A percentile compares a stretch with the other conserved stretches of the same genome.
These are phyloP conservation scores for Cryphonectria naterciae DNA, from an alignment of 2,329 filamentous ascomycete species.

Conservation along the genomic window DNA sequence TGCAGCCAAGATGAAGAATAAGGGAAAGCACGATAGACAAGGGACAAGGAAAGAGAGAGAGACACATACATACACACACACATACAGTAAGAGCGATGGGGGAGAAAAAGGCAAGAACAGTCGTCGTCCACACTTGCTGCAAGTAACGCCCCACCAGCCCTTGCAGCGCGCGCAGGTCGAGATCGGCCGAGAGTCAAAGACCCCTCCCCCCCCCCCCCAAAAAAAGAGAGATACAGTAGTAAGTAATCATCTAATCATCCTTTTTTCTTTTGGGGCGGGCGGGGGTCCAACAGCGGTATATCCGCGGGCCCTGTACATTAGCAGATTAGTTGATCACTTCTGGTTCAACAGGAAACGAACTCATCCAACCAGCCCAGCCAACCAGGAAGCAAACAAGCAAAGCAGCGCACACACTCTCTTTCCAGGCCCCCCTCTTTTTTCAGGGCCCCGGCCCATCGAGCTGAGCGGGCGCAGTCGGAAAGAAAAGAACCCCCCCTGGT, in stretches of 20 bases:
- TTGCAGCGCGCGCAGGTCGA: not conserved
- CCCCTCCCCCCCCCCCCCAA: not conserved
- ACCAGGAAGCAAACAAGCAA: not conserved
- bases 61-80: not conserved
- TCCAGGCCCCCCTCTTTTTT: not conserved
- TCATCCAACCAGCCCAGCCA: not conserved
- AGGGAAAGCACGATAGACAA: not conserved
- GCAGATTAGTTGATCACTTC: slow-evolving; percentile 12
- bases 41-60: not conserved
- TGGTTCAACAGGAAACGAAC: slow-evolving; percentile 26
- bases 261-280: not conserved
- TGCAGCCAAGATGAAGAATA: not conserved
- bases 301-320: slow-evolving; percentile 11
- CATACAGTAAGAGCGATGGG: not conserved
- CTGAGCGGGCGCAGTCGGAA: slow-evolving; percentile 23
- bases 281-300: slow-evolving; percentile 13
- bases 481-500: not conserved
- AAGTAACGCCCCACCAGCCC: not conserved
- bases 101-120: not conserved
- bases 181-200: not conserved
- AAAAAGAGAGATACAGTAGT: not conserved
- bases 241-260: not conserved
- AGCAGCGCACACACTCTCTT: not conserved
- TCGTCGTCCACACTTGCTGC: not conserved
- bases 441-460: slow-evolving; percentile 7